These are phyloP conservation scores for Puccinia sorghi DNA, from an alignment of 1,284 basidiomycete species.

Conservation along the genomic window DNA sequence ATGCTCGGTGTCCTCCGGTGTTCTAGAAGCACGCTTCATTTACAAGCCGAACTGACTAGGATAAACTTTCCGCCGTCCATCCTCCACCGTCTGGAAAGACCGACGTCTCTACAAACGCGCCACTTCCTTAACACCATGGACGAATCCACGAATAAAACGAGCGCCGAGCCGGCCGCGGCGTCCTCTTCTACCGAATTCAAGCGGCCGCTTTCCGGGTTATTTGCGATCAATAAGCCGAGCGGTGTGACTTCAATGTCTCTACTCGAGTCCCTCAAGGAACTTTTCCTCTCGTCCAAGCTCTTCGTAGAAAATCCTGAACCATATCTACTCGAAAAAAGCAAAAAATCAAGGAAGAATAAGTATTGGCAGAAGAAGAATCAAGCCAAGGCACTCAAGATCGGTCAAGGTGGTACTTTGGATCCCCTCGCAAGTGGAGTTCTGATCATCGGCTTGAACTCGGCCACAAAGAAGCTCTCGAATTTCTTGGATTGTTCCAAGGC, in stretches of 20 bases:
- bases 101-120: neutral
- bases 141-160: slow-evolving; percentile 1
- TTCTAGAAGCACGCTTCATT: neutral
- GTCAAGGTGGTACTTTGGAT: slow-evolving; percentile 92
- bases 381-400: slow-evolving; percentile 67
- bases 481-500: slow-evolving; percentile 95
- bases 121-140: neutral
- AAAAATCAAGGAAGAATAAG: slow-evolving; percentile 52
- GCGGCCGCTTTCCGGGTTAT: slow-evolving; percentile 72
- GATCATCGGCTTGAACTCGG: slow-evolving; percentile 89
- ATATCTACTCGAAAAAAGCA: slow-evolving; percentile 5
- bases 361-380: slow-evolving; percentile 50
- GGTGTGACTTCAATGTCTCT: slow-evolving; percentile 88
- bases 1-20: neutral
- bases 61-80: no score
- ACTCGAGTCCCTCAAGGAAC: slow-evolving; percentile 79
- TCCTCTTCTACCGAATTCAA: slow-evolving; percentile 15
- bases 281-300: slow-evolving; percentile 74
- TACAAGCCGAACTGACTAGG: neutral
- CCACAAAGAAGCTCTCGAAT: slow-evolving; percentile 80
- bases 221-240: slow-evolving; percentile 80
- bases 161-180: neutral
- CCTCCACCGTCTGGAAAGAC: neutral
- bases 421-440: slow-evolving; percentile 89
- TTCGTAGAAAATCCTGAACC: slow-evolving; percentile 64